Base-by-base conservation (phyloP, 2,329 filamentous ascomycete genomes). In the Alternaria gaisen region DNA sequence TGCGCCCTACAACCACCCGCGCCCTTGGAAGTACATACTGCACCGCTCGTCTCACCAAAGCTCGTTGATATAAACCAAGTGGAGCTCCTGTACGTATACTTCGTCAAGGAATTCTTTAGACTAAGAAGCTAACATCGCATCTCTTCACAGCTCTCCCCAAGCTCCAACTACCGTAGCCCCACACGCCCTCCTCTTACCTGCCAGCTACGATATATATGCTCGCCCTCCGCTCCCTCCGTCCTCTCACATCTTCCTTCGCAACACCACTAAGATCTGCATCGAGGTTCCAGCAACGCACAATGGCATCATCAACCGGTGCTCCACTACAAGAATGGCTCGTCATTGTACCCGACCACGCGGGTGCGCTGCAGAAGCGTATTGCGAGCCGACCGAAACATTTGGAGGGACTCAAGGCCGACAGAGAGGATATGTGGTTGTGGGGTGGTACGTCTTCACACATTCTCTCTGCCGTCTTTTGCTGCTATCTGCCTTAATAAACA, bases 261-360 rank as follows among this genome's bases (percentile, higher is more conserved):
- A 32, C 18, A n/a, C 26, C 46, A 30, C 10, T 22, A 18, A 38
- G 22, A 11, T 26, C 8, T 10, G 22, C 6, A 28, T n/a, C 40
- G 16, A n/a, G 28, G 22, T 20, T 53, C 34, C 40, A 40, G 9
- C 36, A 30, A 16, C 59, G 63, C 57, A 68, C 59, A 55, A 76
- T 76, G 73, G 66, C 72, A 41, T 68, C 65, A 1, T 47, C 22
- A 4, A 20, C 44, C 26, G 10, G 5, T 3, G 57, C 65, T 0
- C 67, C 74, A 12, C 63, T 77, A 9, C 75, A 72, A 32, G 83
- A 85, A 77, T 85, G 83, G 83, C 79, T 85, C 55, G 77, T 83
- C 63, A 83, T 85, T 53, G 64, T 82, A 0, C 83, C 83, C 1
- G 83, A 85, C 66, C 71, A 79, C 36, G 63, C 66, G 2, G 79